Conservation (phyloP, 257 asterid species). For the Hygrophila difformis region DNA sequence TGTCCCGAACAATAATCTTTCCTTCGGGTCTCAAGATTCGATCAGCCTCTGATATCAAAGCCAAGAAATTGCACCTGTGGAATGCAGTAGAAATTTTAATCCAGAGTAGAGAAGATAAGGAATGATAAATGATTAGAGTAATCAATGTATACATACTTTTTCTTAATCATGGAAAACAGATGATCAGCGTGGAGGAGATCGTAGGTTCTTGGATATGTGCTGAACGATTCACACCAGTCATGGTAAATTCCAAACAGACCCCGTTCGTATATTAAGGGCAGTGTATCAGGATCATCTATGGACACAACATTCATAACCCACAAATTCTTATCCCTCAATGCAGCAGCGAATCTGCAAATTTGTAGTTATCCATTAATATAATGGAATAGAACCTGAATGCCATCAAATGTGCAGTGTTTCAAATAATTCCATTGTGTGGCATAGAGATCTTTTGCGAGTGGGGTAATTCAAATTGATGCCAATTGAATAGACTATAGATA, state of each 20-base stretch:
- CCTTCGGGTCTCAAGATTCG: constrained; percentile 92
- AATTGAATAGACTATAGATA: background rate
- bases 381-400: no score
- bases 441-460: no score
- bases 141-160: constrained; percentile 28
- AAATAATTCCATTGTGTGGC: no score
- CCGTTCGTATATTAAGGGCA: constrained; percentile 79
- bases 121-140: no score
- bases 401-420: no score
- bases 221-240: constrained; percentile 98
- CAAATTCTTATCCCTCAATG: constrained; percentile 66
- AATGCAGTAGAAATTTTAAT: constrained; percentile 5
- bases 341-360: constrained; percentile 83
- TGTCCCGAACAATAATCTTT: constrained; percentile 76
- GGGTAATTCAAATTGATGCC: no score
- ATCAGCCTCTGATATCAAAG: constrained; percentile 74
- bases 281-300: constrained; percentile 85
- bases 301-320: constrained; percentile 95
- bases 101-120: constrained; percentile 7
- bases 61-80: constrained; percentile 60
- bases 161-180: constrained; percentile 80
- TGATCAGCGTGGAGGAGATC: constrained; percentile 99
- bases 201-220: constrained; percentile 94
- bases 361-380: background rate
- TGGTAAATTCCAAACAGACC: constrained; percentile 94